Conservation (phyloP, 305 asterid genomes). For the Ajuga reptans region DNA sequence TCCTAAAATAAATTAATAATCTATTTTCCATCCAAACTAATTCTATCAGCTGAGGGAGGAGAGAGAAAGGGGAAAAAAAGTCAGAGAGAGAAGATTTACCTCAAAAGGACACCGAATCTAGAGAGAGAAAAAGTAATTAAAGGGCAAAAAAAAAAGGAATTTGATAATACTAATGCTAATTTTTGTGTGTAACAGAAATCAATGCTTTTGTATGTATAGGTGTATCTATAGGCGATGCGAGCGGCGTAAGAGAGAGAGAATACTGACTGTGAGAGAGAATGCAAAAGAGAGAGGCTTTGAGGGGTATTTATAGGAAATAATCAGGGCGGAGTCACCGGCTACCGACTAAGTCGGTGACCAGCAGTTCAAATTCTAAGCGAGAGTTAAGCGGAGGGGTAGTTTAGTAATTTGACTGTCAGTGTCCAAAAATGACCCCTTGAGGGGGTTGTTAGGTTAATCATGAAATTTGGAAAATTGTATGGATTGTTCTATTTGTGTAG, state of each 20-base stretch:
- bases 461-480: not conserved
- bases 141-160: conserved; percentile 2
- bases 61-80: conserved; percentile 14
- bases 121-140: conserved; percentile 32
- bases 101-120: conserved; percentile 46
- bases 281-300: conserved; percentile 16
- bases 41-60: conserved; percentile 15
- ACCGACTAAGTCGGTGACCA: conserved; percentile 33
- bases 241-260: conserved; percentile 20
- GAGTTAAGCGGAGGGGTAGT: conserved; percentile 37
- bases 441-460: conserved; percentile 18
- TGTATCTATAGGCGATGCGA: conserved; percentile 26
- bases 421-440: conserved; percentile 21
- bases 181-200: conserved; percentile 16
- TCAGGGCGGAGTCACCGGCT: conserved; percentile 32
- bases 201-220: conserved; percentile 19
- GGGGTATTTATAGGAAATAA: conserved; percentile 69
- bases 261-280: conserved; percentile 16
- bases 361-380: conserved; percentile 29
- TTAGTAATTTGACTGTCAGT: not conserved
- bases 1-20: conserved; percentile 21
- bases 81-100: conserved; percentile 32
- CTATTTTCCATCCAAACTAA: conserved; percentile 17
- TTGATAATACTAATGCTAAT: conserved; percentile 11
- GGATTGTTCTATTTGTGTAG: not conserved